phyloP scores from a whole-genome alignment of 2,329 filamentous ascomycete genomes.

The Fusarium aywerte region DNA sequence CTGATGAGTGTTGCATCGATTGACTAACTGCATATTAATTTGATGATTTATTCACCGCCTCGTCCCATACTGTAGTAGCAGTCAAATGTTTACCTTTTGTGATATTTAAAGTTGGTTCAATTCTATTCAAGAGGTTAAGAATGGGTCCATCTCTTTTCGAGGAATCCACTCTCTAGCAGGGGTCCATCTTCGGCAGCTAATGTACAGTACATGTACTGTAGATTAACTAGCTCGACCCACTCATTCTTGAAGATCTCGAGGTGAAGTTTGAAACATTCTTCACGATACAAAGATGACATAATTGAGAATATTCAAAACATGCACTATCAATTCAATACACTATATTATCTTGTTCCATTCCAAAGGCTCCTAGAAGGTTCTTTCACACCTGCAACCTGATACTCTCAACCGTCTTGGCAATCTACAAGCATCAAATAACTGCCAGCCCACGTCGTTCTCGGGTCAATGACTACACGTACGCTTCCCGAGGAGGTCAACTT shows the following conservation, averaged over 20 bases:
- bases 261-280: constrained; percentile 8
- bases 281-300: constrained; percentile 7
- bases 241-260: constrained; percentile 17
- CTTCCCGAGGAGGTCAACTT: too few species aligned
- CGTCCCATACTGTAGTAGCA: background rate
- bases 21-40: constrained; percentile 13
- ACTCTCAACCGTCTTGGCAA: background rate
- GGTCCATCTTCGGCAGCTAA: constrained; percentile 28
- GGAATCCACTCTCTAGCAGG: constrained; percentile 34
- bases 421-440: too few species aligned
- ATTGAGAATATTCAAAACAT: background rate
- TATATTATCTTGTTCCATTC: too few species aligned
- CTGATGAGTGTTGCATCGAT: constrained; percentile 33
- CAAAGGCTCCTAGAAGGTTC: too few species aligned
- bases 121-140: constrained; percentile 15
- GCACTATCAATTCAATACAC: background rate
- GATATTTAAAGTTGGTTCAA: background rate
- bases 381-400: too few species aligned
- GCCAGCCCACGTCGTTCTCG: too few species aligned
- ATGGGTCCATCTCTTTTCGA: constrained; percentile 21
- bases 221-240: constrained; percentile 8
- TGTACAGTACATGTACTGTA: background rate
- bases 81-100: background rate
- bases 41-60: constrained; percentile 9
- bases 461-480: too few species aligned